Evolutionary conservation across 148 eudicot genomes (phyloP).

Genomic region (Cornus suecica): DNA sequence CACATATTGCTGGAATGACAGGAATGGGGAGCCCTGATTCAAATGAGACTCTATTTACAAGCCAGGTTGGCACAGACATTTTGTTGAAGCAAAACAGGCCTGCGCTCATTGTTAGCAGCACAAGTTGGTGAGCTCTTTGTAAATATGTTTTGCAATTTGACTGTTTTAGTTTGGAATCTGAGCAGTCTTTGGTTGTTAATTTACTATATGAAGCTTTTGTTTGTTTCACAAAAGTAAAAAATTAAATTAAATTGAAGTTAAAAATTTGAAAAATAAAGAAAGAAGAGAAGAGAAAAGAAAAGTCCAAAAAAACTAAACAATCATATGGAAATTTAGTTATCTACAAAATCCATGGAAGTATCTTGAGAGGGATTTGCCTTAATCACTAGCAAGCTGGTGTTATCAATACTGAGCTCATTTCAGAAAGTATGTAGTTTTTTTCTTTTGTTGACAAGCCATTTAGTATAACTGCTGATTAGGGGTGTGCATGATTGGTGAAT

Average conservation of each 20-base stretch:
- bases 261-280: too few species aligned
- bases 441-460: background rate
- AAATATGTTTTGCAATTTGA: background rate
- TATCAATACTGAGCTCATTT: background rate
- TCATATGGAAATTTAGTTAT: background rate
- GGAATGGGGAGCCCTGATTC: constrained; percentile 24
- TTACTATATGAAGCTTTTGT: background rate
- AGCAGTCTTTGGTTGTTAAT: background rate
- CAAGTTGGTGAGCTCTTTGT: constrained; percentile 75
- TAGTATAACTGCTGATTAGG: too few species aligned
- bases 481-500: background rate
- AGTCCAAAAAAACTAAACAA: background rate
- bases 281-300: too few species aligned
- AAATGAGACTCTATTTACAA: constrained; percentile 57
- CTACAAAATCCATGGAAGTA: background rate
- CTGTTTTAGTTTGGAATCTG: too few species aligned
- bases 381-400: background rate
- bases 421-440: background rate
- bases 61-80: constrained; percentile 33
- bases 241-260: too few species aligned
- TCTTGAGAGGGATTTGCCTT: background rate
- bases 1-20: constrained; percentile 34
- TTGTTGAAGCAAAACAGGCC: constrained; percentile 69
- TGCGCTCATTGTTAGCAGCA: constrained; percentile 89
- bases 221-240: too few species aligned